These are phyloP conservation scores for Isatis lusitanica DNA, from an alignment of 441 rosid species.

Conservation along the genomic window DNA sequence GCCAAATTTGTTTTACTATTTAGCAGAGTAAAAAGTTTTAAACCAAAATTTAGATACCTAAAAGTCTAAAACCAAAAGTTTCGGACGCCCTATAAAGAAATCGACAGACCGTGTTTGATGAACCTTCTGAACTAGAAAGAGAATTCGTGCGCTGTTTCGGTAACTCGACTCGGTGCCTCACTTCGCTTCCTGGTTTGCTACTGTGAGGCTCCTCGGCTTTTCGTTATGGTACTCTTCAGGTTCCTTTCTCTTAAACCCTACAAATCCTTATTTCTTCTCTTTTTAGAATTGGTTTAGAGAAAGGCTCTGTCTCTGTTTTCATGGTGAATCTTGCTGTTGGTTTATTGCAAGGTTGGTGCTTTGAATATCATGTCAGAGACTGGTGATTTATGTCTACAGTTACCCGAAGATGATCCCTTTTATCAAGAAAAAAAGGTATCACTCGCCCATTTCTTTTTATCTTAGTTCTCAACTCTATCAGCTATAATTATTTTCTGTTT, in stretches of 20 bases:
- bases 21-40: neutral
- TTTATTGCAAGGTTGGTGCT: conserved; percentile 28
- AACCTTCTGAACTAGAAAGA: neutral
- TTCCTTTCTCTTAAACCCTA: conserved; percentile 3
- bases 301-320: conserved; percentile 3
- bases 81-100: neutral
- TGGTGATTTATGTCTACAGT: conserved; percentile 48
- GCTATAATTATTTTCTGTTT: neutral
- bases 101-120: neutral
- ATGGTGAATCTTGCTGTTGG: conserved; percentile 1
- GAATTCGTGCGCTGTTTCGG: neutral
- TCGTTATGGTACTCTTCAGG: neutral
- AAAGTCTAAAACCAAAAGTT: neutral
- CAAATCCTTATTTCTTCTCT: neutral
- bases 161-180: neutral
- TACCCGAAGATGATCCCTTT: conserved; percentile 56
- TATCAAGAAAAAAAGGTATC: conserved; percentile 72
- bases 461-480: neutral
- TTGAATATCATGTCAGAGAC: conserved; percentile 30
- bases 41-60: too few species aligned
- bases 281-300: neutral
- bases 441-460: conserved; percentile 4
- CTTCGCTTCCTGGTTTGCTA: neutral
- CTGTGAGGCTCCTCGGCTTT: neutral
- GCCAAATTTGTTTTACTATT: too few species aligned